These are phyloP conservation scores for Luffa aegyptiaca DNA, from an alignment of 306 rosid species.

Conservation along the genomic window DNA sequence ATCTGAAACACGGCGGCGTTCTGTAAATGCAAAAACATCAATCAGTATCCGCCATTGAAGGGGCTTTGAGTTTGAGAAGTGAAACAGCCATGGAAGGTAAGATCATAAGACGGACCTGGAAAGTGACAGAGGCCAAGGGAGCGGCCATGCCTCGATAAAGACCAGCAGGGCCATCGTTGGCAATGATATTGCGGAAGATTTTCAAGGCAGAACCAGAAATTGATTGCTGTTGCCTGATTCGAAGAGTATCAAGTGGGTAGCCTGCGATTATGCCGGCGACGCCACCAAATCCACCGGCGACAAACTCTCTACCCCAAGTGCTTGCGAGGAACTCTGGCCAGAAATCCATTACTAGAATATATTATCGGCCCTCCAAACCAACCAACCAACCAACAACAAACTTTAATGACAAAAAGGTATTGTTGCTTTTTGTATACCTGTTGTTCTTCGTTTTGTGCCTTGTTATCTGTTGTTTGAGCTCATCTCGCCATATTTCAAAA, in stretches of 20 bases:
- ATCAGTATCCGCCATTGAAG: slow-evolving; percentile 1
- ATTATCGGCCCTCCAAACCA: neutral
- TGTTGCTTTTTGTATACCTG: neutral
- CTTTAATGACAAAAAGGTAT: neutral
- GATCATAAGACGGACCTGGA: slow-evolving; percentile 47
- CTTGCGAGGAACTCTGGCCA: slow-evolving; percentile 74
- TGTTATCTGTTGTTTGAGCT: neutral
- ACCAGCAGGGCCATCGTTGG: slow-evolving; percentile 50
- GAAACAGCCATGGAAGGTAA: neutral
- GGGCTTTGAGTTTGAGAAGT: neutral
- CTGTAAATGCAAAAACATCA: slow-evolving; percentile 23
- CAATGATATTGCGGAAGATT: slow-evolving; percentile 41
- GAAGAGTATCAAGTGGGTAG: slow-evolving; percentile 73
- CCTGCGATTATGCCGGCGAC: slow-evolving; percentile 75
- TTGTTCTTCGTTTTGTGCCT: slow-evolving; percentile 3
- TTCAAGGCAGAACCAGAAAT: slow-evolving; percentile 39
- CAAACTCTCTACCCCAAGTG: slow-evolving; percentile 78
- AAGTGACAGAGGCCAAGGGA: slow-evolving; percentile 74
- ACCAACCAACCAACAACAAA: neutral
- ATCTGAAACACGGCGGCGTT: slow-evolving; percentile 81
- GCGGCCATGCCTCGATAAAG: slow-evolving; percentile 83
- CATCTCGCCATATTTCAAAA: neutral
- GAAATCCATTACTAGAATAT: slow-evolving; percentile 38
- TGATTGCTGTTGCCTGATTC: slow-evolving; percentile 47
- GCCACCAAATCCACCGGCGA: slow-evolving; percentile 89